These are phyloP conservation scores for Colletotrichum sp. DNA, from an alignment of 2,329 filamentous ascomycete species.

Conservation along the genomic window DNA sequence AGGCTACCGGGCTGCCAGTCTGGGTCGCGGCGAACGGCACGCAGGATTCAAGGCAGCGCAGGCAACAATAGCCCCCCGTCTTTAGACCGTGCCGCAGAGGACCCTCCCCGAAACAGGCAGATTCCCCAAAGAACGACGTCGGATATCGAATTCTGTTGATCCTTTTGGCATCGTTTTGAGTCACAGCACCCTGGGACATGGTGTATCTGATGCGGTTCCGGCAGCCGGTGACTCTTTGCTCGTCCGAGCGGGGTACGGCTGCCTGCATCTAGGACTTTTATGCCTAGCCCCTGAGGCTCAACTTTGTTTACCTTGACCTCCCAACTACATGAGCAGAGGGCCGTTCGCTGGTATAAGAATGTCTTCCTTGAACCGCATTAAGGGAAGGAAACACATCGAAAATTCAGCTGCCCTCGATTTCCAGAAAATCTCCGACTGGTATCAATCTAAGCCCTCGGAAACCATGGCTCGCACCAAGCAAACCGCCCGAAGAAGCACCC, in stretches of 20 bases:
- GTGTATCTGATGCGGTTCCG: neutral
- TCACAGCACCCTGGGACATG: neutral
- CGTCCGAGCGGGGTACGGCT: slow-evolving; percentile 10
- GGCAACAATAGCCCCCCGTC: neutral
- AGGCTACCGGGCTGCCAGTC: neutral
- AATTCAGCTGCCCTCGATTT: neutral
- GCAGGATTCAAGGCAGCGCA: neutral
- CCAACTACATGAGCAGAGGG: neutral
- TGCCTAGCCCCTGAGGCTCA: neutral
- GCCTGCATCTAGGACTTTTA: neutral
- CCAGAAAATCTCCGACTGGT: too few relatives aligned
- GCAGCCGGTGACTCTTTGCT: neutral
- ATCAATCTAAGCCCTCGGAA: too few relatives aligned
- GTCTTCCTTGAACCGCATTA: neutral
- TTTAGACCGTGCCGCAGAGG: neutral
- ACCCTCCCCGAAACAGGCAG: neutral
- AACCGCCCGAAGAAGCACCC: neutral
- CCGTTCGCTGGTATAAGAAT: neutral
- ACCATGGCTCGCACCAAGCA: slow-evolving; percentile 6
- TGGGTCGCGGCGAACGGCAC: neutral
- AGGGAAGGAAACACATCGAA: neutral
- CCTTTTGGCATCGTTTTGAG: neutral
- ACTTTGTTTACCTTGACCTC: neutral
- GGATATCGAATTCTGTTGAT: neutral
- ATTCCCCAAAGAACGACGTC: neutral